Conservation (phyloP, 2,329 filamentous ascomycete genomes). For the Lasiodiplodia theobromae region DNA sequence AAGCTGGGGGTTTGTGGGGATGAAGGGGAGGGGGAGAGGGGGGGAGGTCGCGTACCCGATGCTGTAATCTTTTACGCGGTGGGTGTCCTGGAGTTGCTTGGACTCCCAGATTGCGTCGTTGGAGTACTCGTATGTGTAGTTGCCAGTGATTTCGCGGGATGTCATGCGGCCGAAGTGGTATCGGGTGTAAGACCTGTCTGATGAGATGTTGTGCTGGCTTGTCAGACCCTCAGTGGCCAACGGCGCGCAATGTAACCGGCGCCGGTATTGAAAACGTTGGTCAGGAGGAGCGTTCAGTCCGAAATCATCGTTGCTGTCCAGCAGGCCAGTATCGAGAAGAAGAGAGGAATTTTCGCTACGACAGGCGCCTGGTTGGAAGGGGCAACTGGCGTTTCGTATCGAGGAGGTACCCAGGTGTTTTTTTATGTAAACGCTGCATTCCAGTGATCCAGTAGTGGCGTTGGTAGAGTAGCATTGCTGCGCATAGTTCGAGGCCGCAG, state of each 20-base stretch:
- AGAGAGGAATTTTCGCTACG: constrained; percentile 31
- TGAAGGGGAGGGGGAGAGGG: too few species aligned
- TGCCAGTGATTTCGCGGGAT: background rate
- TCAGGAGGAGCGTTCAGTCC: constrained; percentile 38
- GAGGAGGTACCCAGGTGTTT: background rate
- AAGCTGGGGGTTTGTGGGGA: too few species aligned
- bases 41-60: constrained; percentile 3
- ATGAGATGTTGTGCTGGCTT: background rate
- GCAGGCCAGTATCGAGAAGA: constrained; percentile 34
- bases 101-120: background rate
- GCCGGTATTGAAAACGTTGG: constrained; percentile 33
- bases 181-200: background rate
- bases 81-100: background rate
- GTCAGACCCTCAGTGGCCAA: constrained; percentile 8
- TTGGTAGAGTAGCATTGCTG: constrained; percentile 27
- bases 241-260: constrained; percentile 9
- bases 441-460: background rate
- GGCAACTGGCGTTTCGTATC: constrained; percentile 32
- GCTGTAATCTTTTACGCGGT: background rate
- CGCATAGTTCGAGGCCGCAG: background rate
- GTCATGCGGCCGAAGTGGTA: background rate
- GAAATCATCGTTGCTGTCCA: constrained; percentile 39
- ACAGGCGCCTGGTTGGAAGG: constrained; percentile 36
- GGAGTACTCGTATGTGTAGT: constrained; percentile 11
- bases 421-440: constrained; percentile 26